These are phyloP conservation scores for Cyberlindnera lachancei DNA, from an alignment of 805 yeast genomes.

Conservation along the genomic window DNA sequence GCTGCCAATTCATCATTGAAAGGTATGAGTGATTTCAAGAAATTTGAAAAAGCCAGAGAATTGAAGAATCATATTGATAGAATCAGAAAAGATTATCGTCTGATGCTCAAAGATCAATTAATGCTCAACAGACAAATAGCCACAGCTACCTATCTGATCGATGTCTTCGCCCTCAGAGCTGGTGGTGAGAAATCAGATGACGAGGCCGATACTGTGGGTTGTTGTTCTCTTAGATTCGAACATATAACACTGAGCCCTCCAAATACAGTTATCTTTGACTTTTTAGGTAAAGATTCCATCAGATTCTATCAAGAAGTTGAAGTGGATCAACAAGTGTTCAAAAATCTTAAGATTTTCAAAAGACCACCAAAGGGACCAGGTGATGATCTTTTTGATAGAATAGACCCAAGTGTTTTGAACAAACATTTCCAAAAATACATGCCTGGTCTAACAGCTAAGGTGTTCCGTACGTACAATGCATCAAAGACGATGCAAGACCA, in stretches of 20 bases:
- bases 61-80: conserved; percentile 62
- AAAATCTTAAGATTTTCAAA: conserved; percentile 79
- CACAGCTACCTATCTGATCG: conserved; percentile 88
- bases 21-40: conserved; percentile 84
- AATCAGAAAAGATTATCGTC: conserved; percentile 69
- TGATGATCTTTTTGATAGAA: conserved; percentile 85
- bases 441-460: conserved; percentile 93
- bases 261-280: conserved; percentile 78
- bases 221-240: conserved; percentile 89
- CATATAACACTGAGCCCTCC: conserved; percentile 86
- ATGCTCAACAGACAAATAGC: conserved; percentile 91
- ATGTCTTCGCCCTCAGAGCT: conserved; percentile 90
- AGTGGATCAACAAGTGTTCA: conserved; percentile 87
- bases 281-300: conserved; percentile 92
- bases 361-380: conserved; percentile 86
- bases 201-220: conserved; percentile 97
- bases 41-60: conserved; percentile 90
- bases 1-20: conserved; percentile 87
- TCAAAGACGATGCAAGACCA: conserved; percentile 96
- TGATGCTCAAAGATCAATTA: conserved; percentile 58
- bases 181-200: conserved; percentile 97
- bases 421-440: conserved; percentile 83
- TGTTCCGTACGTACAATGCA: conserved; percentile 95
- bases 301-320: conserved; percentile 88
- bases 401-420: conserved; percentile 77